These are phyloP conservation scores for Cystoisospora suis DNA, from an alignment of 169 alveolate genomes.

Conservation along the genomic window DNA sequence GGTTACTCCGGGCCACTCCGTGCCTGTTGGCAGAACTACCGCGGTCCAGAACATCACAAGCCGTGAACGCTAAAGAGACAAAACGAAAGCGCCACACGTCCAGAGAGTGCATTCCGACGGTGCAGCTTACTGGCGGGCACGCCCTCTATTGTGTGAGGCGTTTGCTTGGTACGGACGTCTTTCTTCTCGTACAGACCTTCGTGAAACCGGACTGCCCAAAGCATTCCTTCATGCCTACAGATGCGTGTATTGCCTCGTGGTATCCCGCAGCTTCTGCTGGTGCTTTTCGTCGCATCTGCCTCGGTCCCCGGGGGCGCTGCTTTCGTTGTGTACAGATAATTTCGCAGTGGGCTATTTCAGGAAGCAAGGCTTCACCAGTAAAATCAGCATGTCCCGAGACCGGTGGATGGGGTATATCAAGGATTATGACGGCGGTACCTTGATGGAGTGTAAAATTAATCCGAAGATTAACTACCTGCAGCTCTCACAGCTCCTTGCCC, in stretches of 20 bases:
- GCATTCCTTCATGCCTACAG: no score
- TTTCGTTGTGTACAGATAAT: conserved; percentile 86
- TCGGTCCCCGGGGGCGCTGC: neutral
- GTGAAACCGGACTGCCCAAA: no score
- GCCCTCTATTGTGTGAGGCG: no score
- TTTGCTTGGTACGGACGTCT: no score
- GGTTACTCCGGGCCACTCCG: no score
- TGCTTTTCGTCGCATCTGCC: neutral
- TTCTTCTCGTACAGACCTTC: no score
- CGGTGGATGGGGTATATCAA: conserved; percentile 98
- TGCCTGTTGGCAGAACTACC: no score
- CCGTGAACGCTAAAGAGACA: no score
- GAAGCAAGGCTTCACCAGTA: conserved; percentile 96
- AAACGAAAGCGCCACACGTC: no score
- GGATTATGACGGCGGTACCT: conserved; percentile 99
- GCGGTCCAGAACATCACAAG: no score
- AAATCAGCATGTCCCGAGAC: conserved; percentile 93
- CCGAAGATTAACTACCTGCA: conserved; percentile 91
- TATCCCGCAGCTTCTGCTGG: neutral
- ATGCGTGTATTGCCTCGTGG: neutral
- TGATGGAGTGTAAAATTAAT: conserved; percentile 96
- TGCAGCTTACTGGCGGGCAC: no score
- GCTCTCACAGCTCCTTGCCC: conserved; percentile 89
- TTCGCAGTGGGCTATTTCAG: conserved; percentile 97
- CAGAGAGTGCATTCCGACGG: no score